Base-by-base conservation (phyloP, 345 rosid species). In the Populus nigra region DNA sequence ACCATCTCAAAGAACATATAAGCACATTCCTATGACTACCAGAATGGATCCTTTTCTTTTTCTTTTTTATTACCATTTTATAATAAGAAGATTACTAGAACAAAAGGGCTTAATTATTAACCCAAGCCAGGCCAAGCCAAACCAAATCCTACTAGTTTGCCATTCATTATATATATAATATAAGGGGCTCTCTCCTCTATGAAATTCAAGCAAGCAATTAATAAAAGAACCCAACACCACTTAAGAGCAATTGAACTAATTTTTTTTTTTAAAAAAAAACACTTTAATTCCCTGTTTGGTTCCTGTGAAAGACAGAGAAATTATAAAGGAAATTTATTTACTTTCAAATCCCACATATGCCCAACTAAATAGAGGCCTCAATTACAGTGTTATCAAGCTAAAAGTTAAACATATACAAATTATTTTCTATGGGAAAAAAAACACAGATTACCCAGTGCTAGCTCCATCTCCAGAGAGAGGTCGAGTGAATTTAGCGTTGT, bases 391-490 rank as follows among this genome's bases (percentile, higher is more conserved):
- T 20, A 50, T 20, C 27, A 29, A 50, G 75, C 45, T 35, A 72
- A 63, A 23, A 6, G 10, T 5, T 3, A 57, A 38, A 3, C 8
- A 63, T 35, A 7, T 5, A 23, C 25, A 11, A 5, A 13, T 17
- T 22, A 13, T 22, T 59, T 43, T 5, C 38, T 23, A 3, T 23
- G 20, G 69, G 63, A 74, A 82, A 62, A 41, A 80, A 29, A 66
- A 1, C 27, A 27, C 72, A 75, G 4, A 77, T 39, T 85, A 92
- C 97, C 92, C 94, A 8, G 93, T 91, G 50, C 94, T 90, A 27
- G 91, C 89, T 81, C 92, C 94, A 71, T 90, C 89, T 3, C 92
- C 91, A 22, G 89, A 75, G 78, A 81, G 92, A 71, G 87, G 86
- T 7, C 83, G 90, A 79, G 90, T 27, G 27, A 27, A 27, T 27